Base-by-base conservation (phyloP, 306 rosid genomes). In the Alnus rubra region DNA sequence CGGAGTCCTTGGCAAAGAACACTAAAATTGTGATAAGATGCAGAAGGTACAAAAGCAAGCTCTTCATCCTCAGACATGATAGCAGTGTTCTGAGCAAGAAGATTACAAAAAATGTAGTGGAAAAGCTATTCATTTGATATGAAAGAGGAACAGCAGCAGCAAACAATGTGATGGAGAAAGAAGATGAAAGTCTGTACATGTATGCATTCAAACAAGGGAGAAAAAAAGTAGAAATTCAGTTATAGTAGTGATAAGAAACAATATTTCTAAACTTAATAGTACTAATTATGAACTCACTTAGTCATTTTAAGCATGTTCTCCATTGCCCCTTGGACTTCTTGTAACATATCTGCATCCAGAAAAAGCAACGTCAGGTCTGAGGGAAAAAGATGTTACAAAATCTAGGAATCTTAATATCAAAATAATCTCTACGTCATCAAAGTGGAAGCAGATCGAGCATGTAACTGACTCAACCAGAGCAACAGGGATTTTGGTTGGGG, bases 301-400 rank as follows among this genome's bases (percentile, higher is more conserved):
- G 70, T 90, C 90, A 84, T 88, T 89, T 88, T 91, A 68, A 89
- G 90, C 95, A 93, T 87, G 83, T 81, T 93, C 81, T 91, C 97
- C 98, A 88, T 85, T 8, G 87, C 86, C 23, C 80, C 88, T 81
- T 91, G 94, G 52, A 78, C 83, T 86, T 91, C 89, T 37, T 78
- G 90, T 18, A 90, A 91, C 77, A 88, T 76, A 11, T 84, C 97
- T 91, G 92, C 82, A 58, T 14, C 50, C 50, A 19, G 9, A 59
- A 68, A 56, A 80, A 78, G 50, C 18, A 85, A 63, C 3, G 67
- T 58, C 7, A 81, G 37, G 64, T 73, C 59, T 63, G 59, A n/a
- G 15, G 19, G 2, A 16, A 31, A 62, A 60, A 55, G 80, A 9
- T 6, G 47, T 59, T 14, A 12, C 15, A 64, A 83, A 64, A 5